Conservation (phyloP, 495 filamentous ascomycete genomes). For the Xylaria intraflava region DNA sequence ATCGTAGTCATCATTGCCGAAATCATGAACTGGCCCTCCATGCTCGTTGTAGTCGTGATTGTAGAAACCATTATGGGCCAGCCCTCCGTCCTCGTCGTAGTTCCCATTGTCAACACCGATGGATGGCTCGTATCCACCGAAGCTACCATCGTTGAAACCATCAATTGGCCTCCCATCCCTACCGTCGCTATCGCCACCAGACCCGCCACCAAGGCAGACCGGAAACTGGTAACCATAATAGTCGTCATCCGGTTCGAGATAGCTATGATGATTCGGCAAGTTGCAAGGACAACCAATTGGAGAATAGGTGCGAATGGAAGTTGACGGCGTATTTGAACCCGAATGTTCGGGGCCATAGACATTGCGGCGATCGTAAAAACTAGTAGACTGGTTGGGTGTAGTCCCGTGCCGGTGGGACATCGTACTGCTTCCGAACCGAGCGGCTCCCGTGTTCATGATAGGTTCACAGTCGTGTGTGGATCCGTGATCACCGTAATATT, state of each 20-base stretch:
- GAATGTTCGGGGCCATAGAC: background rate
- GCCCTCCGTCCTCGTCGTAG: too few relatives aligned
- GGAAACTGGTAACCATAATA: background rate
- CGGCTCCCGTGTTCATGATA: background rate
- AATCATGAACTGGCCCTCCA: background rate
- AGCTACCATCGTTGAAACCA: background rate
- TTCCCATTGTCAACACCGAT: too few relatives aligned
- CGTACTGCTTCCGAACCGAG: background rate
- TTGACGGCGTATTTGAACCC: background rate
- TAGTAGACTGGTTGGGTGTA: background rate
- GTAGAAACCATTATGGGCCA: too few relatives aligned
- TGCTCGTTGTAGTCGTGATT: too few relatives aligned
- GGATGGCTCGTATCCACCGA: background rate
- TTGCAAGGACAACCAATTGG: background rate
- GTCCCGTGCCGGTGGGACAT: background rate
- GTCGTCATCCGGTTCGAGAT: background rate
- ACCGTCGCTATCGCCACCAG: background rate
- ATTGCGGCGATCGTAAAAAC: background rate
- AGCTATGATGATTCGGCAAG: background rate
- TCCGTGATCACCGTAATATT: background rate
- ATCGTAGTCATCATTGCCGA: background rate
- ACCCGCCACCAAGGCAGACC: background rate
- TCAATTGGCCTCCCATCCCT: background rate
- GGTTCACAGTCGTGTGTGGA: background rate
- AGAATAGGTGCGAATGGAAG: background rate